A percentile compares a stretch with the other conserved stretches of the same genome.
These are phyloP conservation scores for Funneliformis geosporum DNA, from an alignment of 192 early-diverging fungal species.

Conservation along the genomic window DNA sequence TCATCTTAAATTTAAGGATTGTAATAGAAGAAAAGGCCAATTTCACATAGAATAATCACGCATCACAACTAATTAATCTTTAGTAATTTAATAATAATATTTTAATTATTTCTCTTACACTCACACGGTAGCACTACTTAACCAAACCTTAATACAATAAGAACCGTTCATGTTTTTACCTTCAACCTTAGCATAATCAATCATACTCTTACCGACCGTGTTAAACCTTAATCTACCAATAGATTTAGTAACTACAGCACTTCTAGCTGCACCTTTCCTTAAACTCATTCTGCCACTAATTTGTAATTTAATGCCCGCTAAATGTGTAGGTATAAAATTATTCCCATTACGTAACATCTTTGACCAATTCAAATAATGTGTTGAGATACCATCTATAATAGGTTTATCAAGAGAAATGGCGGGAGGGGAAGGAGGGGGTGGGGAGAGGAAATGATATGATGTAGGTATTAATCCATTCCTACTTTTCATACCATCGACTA, in stretches of 20 bases:
- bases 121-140: background rate
- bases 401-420: background rate
- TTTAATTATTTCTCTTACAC: background rate
- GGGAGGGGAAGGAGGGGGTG: background rate
- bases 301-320: slow-evolving; percentile 18
- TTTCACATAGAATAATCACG: too few species aligned
- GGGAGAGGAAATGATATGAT: background rate
- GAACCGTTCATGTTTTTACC: slow-evolving; percentile 24
- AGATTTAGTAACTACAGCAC: slow-evolving; percentile 3
- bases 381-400: background rate
- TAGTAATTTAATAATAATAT: background rate
- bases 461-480: background rate
- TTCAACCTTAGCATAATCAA: slow-evolving; percentile 26
- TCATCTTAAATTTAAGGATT: too few species aligned
- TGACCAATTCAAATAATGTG: slow-evolving; percentile 1
- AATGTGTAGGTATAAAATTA: slow-evolving; percentile 7
- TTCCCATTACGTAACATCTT: slow-evolving; percentile 9
- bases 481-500: background rate
- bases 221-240: slow-evolving; percentile 15
- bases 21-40: too few species aligned
- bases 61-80: background rate
- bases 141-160: slow-evolving; percentile 26
- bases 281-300: slow-evolving; percentile 24
- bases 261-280: slow-evolving; percentile 21
- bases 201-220: slow-evolving; percentile 8